Conservation (phyloP, 495 filamentous ascomycete species). For the Podospora bellae-mahoneyi region DNA sequence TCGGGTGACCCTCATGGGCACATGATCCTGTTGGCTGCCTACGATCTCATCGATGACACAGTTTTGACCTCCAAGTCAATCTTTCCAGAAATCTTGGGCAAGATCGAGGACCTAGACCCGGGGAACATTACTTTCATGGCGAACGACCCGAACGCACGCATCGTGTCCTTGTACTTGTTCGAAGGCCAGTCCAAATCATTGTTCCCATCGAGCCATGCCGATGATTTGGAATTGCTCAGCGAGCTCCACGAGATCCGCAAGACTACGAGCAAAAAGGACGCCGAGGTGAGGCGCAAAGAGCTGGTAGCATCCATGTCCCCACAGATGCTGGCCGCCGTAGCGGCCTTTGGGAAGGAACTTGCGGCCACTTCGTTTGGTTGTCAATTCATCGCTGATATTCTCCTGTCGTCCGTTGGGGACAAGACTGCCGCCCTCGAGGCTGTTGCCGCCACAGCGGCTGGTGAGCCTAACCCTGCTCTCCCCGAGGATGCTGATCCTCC, state of each 20-base stretch:
- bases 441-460: conserved; percentile 65
- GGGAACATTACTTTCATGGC: conserved; percentile 62
- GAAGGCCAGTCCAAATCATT: conserved; percentile 67
- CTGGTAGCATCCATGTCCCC: conserved; percentile 65
- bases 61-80: conserved; percentile 80
- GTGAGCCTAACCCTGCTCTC: conserved; percentile 50
- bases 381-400: conserved; percentile 77
- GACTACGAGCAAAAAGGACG: conserved; percentile 87
- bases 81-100: conserved; percentile 75
- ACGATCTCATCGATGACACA: conserved; percentile 91
- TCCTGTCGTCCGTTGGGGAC: conserved; percentile 72
- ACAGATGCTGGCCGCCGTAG: conserved; percentile 67
- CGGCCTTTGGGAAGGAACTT: conserved; percentile 60
- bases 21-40: conserved; percentile 74
- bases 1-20: conserved; percentile 75
- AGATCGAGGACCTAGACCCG: conserved; percentile 54
- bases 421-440: conserved; percentile 66
- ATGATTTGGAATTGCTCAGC: conserved; percentile 61
- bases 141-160: conserved; percentile 68
- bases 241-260: conserved; percentile 73
- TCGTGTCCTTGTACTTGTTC: conserved; percentile 80
- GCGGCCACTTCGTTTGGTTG: conserved; percentile 75
- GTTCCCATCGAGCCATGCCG: conserved; percentile 55
- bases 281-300: conserved; percentile 69
- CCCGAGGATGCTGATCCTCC: conserved; percentile 39